These are phyloP conservation scores for Grosmannia serpens DNA, from an alignment of 2,329 filamentous ascomycete genomes.

Conservation along the genomic window DNA sequence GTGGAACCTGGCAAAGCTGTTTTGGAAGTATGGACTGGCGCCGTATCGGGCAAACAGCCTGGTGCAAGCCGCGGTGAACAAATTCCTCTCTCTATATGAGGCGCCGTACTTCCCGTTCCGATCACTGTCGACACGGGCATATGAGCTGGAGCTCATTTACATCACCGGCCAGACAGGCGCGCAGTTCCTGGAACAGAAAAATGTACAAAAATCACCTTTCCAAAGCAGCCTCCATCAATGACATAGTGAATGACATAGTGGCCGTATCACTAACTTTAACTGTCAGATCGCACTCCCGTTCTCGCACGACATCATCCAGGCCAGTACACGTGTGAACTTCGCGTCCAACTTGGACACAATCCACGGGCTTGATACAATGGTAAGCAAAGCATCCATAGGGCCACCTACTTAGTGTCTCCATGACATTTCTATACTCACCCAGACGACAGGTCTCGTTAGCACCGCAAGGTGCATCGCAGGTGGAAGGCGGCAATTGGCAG, in stretches of 20 bases:
- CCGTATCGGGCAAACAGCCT: conserved; percentile 63
- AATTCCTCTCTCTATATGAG: conserved; percentile 72
- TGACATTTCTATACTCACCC: neutral
- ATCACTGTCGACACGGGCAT: conserved; percentile 57
- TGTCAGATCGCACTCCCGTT: conserved; percentile 52
- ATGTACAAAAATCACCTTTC: conserved; percentile 23
- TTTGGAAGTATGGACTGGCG: conserved; percentile 76
- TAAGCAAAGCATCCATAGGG: conserved; percentile 15
- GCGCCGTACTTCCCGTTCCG: conserved; percentile 73
- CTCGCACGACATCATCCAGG: conserved; percentile 73
- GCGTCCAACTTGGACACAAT: conserved; percentile 79
- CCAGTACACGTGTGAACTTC: conserved; percentile 88
- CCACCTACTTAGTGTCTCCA: neutral
- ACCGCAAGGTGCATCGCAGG: conserved; percentile 67
- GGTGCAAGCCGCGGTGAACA: conserved; percentile 57
- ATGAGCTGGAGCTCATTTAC: conserved; percentile 54
- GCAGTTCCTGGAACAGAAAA: conserved; percentile 57
- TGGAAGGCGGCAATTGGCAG: conserved; percentile 83
- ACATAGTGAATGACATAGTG: no score
- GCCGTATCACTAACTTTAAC: neutral
- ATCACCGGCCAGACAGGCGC: conserved; percentile 61
- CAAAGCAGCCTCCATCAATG: neutral
- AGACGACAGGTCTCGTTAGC: conserved; percentile 66
- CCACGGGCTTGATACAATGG: conserved; percentile 81
- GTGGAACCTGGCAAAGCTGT: conserved; percentile 69